These are phyloP conservation scores for Ogataea nitratoaversa DNA, from an alignment of 805 yeast genomes.

Conservation along the genomic window DNA sequence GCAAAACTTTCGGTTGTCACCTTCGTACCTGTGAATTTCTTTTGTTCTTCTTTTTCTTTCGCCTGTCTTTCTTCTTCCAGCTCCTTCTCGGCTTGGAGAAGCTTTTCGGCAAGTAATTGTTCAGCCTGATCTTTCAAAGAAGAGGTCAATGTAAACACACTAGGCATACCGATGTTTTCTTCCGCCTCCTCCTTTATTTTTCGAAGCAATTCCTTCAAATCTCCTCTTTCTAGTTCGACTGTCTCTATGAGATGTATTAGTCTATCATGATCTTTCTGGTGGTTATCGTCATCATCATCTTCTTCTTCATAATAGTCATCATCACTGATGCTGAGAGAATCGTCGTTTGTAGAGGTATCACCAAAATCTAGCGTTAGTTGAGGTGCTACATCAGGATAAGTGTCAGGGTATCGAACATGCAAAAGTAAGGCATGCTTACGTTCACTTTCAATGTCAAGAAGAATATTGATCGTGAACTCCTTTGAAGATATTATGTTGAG, in stretches of 20 bases:
- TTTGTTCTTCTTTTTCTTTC: slow-evolving; percentile 79
- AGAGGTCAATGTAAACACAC: slow-evolving; percentile 75
- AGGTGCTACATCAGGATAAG: slow-evolving; percentile 81
- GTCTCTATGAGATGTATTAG: slow-evolving; percentile 53
- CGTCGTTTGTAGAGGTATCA: slow-evolving; percentile 19
- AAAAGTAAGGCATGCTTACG: slow-evolving; percentile 53
- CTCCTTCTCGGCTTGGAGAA: slow-evolving; percentile 47
- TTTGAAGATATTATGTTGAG: slow-evolving; percentile 42
- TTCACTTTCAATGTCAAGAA: slow-evolving; percentile 64
- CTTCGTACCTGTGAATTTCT: slow-evolving; percentile 85
- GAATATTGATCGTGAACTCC: slow-evolving; percentile 53
- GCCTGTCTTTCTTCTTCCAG: slow-evolving; percentile 56
- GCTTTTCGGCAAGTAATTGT: slow-evolving; percentile 52
- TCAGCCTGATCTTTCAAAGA: slow-evolving; percentile 82
- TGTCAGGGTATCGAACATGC: slow-evolving; percentile 66
- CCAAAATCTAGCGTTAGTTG: slow-evolving; percentile 39
- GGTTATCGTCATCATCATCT: slow-evolving; percentile 41
- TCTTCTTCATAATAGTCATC: slow-evolving; percentile 43
- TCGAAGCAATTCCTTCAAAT: slow-evolving; percentile 36
- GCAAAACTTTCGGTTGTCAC: slow-evolving; percentile 75
- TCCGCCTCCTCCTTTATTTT: slow-evolving; percentile 58
- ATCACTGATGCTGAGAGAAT: slow-evolving; percentile 28
- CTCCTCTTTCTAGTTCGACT: slow-evolving; percentile 50
- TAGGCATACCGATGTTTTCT: slow-evolving; percentile 86
- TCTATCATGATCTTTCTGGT: slow-evolving; percentile 31